Evolutionary conservation across 2,329 filamentous ascomycete species (phyloP), one percentile per base, ranked within the genome.

Genomic region (Monilinia laxa): DNA sequence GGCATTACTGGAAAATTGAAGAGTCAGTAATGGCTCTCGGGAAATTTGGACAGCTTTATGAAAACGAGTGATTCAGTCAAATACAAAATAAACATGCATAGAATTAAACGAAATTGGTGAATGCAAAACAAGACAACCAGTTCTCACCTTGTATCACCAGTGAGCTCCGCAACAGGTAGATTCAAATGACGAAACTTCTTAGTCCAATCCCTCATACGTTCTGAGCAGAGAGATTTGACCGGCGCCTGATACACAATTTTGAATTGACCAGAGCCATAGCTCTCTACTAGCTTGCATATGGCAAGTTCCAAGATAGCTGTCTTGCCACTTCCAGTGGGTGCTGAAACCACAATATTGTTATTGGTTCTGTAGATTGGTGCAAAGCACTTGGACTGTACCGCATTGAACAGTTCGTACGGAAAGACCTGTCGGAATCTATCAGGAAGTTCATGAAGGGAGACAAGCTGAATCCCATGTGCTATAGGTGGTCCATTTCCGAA

Each of bases 241-340:
- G 92, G 92, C 14, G 92, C 92, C 77, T 92, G 90, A 73, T 96
- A 96, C 3, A 96, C 84, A 54, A 94, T 87, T 76, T 96, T 96
- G 82, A 89, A 93, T 58, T 87, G 81, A 75, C 78, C 86, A 73
- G 78, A 84, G 73, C 76, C 81, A 76, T 84, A 81, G 5, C 79
- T 81, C 47, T 83, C 82, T 35, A 90, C 81, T 3, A 93, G 81
- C 67, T 86, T 87, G 77, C 91, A 94, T 47, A 96, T 90, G 4
- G 91, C 91, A 56, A 96, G 81, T 76, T 96, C 92, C 70, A 96
- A 83, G 12, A 95, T 83, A 0, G 83, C 90, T 0, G 92, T 96
- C 76, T 96, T 96, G 2, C 92, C 92, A 76, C 91, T 93, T 11
- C 92, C 91, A 0, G 92, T 96, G 0, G 92, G 92, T 10, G 92